phyloP scores from a whole-genome alignment of 2,329 filamentous ascomycete species.

The Fusarium brevicatenulatum region DNA sequence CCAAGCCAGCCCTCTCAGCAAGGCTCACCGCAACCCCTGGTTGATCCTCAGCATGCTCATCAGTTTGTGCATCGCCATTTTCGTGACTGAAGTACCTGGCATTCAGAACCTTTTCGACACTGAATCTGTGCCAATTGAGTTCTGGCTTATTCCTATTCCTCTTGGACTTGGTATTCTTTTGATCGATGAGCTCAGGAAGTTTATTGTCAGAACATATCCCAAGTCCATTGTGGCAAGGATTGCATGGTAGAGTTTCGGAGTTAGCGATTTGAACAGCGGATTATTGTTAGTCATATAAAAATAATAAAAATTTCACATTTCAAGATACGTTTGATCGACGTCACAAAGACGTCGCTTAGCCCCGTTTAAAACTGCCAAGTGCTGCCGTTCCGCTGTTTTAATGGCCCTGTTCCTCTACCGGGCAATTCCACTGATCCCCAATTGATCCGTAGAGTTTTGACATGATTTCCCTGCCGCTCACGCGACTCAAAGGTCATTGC shows the following conservation, averaged over 20 bases:
- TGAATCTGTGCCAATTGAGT: constrained; percentile 60
- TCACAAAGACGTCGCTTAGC: neutral
- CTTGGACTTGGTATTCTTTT: constrained; percentile 60
- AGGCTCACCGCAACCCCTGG: constrained; percentile 61
- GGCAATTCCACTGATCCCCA: neutral
- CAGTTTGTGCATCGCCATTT: constrained; percentile 61
- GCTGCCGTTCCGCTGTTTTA: neutral
- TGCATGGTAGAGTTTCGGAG: constrained; percentile 56
- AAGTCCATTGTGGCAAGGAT: constrained; percentile 56
- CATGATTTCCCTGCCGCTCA: neutral
- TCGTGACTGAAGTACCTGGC: constrained; percentile 62
- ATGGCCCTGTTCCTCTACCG: neutral
- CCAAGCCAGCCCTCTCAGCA: constrained; percentile 60
- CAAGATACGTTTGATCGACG: neutral
- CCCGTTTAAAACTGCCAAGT: neutral
- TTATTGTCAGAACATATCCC: constrained; percentile 58
- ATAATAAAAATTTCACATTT: neutral
- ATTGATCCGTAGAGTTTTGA: neutral
- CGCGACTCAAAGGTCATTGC: neutral
- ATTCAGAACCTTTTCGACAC: constrained; percentile 61
- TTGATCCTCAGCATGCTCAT: constrained; percentile 57
- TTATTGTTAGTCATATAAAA: neutral
- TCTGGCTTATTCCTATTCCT: constrained; percentile 62
- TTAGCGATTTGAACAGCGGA: neutral
- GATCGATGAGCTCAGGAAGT: constrained; percentile 64